Base-by-base conservation (phyloP, 2,329 filamentous ascomycete genomes). In the Ascochyta viciae-villosae region DNA sequence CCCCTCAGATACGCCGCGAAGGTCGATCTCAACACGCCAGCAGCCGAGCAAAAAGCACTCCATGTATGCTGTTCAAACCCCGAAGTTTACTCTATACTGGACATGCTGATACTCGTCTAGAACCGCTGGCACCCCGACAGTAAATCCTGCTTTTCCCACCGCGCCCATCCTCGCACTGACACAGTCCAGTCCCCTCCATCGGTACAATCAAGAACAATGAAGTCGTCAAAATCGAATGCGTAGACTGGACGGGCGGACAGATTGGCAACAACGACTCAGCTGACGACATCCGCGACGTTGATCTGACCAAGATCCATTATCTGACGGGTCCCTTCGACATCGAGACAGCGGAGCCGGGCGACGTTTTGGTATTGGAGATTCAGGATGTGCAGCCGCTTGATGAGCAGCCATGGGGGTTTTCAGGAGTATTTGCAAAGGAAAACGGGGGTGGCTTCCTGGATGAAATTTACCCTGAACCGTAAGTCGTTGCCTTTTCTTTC, bases 91-190 rank as follows among this genome's bases (percentile, higher is more conserved):
- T 9, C 19, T 13, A 26, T 3, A 33, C 13, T 29, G 24, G 7
- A 37, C 2, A 27, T 35, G 10, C 13, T 46, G 24, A 47, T 5
- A 24, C 23, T 33, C 38, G n/a, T 9, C 19, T 62, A 92, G 89
- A 97, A 97, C 70, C 84, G 92, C 74, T 96, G 92, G 93, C 93
- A 97, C 71, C 93, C 93, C 33, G 92, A 96, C 63, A 89, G 91
- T 92, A 49, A 41, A 15, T 3, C n/a, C 16, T 24, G 7, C 44
- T 4, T 19, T 37, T 7, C 23, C 22, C 16, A 41, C 22, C 19
- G 6, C 31, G 13, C 7, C 16, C 24, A 27, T 40, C 10, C 12
- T 22, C n/a, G n/a, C 26, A 40, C 54, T 57, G 39, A 57, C 46
- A 27, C 6, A 8, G 1, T n/a, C 38, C 58, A 95, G 91, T 96